phyloP scores from a whole-genome alignment of 148 eudicot genomes.

The Amaranthus palmeri region DNA sequence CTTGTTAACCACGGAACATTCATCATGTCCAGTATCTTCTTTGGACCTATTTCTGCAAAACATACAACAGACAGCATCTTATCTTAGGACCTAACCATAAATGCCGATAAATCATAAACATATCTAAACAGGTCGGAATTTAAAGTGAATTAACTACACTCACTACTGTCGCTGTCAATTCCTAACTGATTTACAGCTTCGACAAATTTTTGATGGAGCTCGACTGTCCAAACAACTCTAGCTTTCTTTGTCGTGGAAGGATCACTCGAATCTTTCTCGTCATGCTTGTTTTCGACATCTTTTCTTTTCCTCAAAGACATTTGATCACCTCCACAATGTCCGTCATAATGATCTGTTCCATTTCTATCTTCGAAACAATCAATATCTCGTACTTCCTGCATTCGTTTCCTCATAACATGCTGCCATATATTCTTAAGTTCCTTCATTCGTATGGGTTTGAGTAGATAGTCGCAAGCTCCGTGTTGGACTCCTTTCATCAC shows the following conservation, averaged over 20 bases:
- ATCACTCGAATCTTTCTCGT: conserved; percentile 53
- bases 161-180: conserved; percentile 90
- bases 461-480: conserved; percentile 96
- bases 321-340: conserved; percentile 51
- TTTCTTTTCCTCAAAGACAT: conserved; percentile 56
- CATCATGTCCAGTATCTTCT: conserved; percentile 91
- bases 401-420: conserved; percentile 78
- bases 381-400: conserved; percentile 77
- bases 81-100: neutral
- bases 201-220: conserved; percentile 93
- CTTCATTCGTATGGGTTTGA: conserved; percentile 95
- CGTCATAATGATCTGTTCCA: conserved; percentile 52
- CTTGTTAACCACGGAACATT: conserved; percentile 81
- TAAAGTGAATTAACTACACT: conserved; percentile 28
- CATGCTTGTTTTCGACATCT: conserved; percentile 51
- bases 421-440: conserved; percentile 98
- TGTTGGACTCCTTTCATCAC: conserved; percentile 99
- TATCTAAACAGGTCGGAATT: neutral
- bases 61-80: conserved; percentile 12
- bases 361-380: conserved; percentile 65
- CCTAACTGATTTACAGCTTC: conserved; percentile 91
- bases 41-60: conserved; percentile 91
- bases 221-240: conserved; percentile 89
- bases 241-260: conserved; percentile 65
- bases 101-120: neutral